Base-by-base conservation (phyloP, 148 eudicot species). In the Vaccinium darrowii region DNA sequence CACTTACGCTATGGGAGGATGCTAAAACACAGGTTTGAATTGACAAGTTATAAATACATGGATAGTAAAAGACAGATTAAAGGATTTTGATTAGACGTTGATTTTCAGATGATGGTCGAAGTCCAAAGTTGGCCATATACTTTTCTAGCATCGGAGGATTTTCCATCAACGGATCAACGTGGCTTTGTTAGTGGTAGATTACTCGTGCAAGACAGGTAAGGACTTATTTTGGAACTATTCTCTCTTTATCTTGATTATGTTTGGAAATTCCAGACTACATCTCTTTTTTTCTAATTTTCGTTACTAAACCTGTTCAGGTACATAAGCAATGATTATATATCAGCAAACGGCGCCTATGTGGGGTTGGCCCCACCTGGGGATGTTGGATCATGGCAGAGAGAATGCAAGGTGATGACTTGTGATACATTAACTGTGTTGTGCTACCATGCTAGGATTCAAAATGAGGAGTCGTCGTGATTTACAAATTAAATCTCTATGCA, bases 361-460 rank as follows among this genome's bases (percentile, higher is more conserved):
- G 99, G 99, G 16, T 86, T 97, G 87, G 99, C 98, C 71, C 84
- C 90, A 78, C 98, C 95, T n/a, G 99, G 99, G 87, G 92, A 90
- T 13, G 89, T 88, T 25, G 98, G 98, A 80, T 97, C 98, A 72
- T 97, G 98, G 98, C 99, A 97, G 91, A 88, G 90, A 84, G 98
- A 97, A 90, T 90, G 95, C 94, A 97, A 97, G 98, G 99, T 97
- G 84, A 79, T 72, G 71, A 63, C 4, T 63, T 63, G 30, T 62
- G 67, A 51, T 65, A 10, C 16, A 43, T 23, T 33, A 57, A 57
- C 62, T 67, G 51, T 51, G 3, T 33, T 50, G 49, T 82, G 3
- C 54, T 39, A 8, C 54, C 30, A 12, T 19, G 12, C n/a, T n/a
- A 76, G 3, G 23, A 30, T 2, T 21, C 79, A 76, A 49, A 76